Evolutionary conservation across 257 asterid genomes (phyloP).

Genomic region (Schizonepeta tenuifolia): DNA sequence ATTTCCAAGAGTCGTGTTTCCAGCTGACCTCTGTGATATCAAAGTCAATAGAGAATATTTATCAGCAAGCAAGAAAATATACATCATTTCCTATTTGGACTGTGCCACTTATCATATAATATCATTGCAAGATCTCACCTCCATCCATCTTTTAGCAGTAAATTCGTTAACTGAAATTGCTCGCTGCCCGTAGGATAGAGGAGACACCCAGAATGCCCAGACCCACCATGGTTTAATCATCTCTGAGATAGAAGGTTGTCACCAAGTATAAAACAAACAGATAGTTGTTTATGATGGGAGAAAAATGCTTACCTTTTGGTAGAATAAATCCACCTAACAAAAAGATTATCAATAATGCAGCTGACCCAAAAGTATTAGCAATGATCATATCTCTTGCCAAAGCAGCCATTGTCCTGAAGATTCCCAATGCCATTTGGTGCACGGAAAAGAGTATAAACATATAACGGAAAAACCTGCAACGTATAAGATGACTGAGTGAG

Average conservation of each 20-base stretch:
- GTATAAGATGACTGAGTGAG: constrained; percentile 30
- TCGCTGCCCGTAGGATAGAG: constrained; percentile 80
- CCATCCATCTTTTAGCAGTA: constrained; percentile 77
- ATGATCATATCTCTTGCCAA: constrained; percentile 79
- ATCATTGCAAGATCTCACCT: constrained; percentile 48
- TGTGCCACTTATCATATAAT: neutral
- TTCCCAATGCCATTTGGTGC: constrained; percentile 95
- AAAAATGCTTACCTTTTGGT: constrained; percentile 61
- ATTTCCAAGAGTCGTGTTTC: constrained; percentile 59
- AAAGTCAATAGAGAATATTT: constrained; percentile 18
- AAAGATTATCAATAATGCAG: constrained; percentile 69
- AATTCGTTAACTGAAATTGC: constrained; percentile 86
- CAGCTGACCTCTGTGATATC: constrained; percentile 53
- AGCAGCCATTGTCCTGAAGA: constrained; percentile 85
- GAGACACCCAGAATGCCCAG: constrained; percentile 94
- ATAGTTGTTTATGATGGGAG: constrained; percentile 22
- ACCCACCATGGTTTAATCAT: constrained; percentile 95
- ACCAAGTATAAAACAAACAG: constrained; percentile 2
- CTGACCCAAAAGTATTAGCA: constrained; percentile 85
- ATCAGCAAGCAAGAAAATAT: constrained; percentile 11
- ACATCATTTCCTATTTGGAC: neutral
- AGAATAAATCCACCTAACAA: constrained; percentile 85
- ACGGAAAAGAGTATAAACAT: constrained; percentile 64
- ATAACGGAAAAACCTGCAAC: constrained; percentile 74
- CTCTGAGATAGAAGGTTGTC: constrained; percentile 45